Evolutionary conservation across 108 stramenopile species (phyloP).

Genomic region (Discostella stelligeroides): DNA sequence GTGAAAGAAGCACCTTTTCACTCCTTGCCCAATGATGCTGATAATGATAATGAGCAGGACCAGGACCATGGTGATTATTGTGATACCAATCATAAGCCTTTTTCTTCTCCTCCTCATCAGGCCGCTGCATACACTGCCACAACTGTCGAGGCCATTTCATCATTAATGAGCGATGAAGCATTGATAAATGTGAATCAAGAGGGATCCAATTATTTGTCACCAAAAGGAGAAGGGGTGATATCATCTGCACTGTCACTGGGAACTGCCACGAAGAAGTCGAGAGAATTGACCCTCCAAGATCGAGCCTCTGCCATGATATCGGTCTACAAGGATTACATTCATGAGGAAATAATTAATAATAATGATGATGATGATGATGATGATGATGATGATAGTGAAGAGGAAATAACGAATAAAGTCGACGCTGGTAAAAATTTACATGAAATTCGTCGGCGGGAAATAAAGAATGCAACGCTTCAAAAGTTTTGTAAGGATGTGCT

Average conservation of each 20-base stretch:
- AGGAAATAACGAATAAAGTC: too few relatives aligned
- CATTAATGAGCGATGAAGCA: constrained; percentile 18
- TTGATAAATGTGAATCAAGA: neutral
- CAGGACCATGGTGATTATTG: too few relatives aligned
- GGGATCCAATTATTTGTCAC: neutral
- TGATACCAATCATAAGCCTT: too few relatives aligned
- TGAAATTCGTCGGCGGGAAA: constrained; percentile 13
- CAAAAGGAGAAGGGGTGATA: neutral
- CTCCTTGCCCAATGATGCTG: neutral
- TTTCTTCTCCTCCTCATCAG: too few relatives aligned
- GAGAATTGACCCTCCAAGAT: constrained; percentile 32
- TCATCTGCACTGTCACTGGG: neutral
- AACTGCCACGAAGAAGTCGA: neutral
- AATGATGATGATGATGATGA: constrained; percentile 3
- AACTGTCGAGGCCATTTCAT: constrained; percentile 36
- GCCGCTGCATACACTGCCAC: constrained; percentile 23
- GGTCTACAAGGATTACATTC: constrained; percentile 36
- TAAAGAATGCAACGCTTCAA: constrained; percentile 36
- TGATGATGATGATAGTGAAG: neutral
- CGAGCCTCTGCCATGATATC: constrained; percentile 37
- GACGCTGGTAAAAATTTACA: neutral
- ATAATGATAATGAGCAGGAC: neutral
- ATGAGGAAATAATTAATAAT: constrained; percentile 10
- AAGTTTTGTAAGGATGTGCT: constrained; percentile 33
- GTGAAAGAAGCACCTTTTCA: neutral